Evolutionary conservation across 768 basidiomycete species (phyloP), one percentile per base, ranked within the genome.

Genomic region (Serendipita sp.): DNA sequence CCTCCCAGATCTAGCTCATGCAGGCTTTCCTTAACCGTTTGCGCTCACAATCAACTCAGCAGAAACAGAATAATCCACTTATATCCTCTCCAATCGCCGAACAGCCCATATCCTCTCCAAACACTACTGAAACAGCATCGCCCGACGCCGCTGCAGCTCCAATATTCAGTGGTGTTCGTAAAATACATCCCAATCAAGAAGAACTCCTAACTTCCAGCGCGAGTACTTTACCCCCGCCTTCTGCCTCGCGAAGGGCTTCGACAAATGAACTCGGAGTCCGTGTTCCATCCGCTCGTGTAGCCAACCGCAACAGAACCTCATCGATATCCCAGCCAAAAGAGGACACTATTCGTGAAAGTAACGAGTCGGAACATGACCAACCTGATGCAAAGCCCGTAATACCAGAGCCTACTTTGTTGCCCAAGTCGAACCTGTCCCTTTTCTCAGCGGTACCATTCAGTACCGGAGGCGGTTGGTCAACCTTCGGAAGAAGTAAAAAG

Each of bases 391-490:
- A 60, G 30, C 16, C 23, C 28, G 4, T 28, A 10, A 10, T 60
- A 10, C 48, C 56, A 16, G 56, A 60, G 35, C 23, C 28, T n/a
- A 8, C 5, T 28, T 28, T 4, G 16, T n/a, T 30, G 10, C 56
- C 28, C 28, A 60, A 36, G 36, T n/a, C 28, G 16, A 60, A 35
- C 18, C 36, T 38, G 4, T 60, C 56, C n/a, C 36, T 60, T 10
- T 60, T 60, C n/a, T 60, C 56, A n/a, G 11, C 56, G 36, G 56
- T 60, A n/a, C 56, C 56, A 28, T 60, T 60, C 18, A 60, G 56
- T 30, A n/a, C 30, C 35, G 56, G 30, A 16, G 35, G 28, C 16
- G 56, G 56, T 10, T 60, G 56, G 56, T 60, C 56, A 10, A 60
- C 56, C 16, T 60, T 60, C 34, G 56, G 56, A 35, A 60, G 56